Evolutionary conservation across 805 yeast genomes (phyloP).

Genomic region (Kodamaea laetipori): DNA sequence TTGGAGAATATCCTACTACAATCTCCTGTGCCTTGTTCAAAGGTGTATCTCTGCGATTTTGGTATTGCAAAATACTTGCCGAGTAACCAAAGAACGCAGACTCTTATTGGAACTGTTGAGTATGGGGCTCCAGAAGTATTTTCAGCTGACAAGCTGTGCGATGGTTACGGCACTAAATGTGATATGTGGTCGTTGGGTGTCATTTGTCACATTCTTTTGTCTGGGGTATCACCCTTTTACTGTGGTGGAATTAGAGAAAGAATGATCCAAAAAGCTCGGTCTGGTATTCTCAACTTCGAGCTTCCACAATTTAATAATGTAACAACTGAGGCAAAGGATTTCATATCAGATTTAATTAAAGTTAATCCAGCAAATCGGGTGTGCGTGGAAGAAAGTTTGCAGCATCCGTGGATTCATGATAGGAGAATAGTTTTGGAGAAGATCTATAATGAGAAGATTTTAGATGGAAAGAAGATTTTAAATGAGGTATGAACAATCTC

Average conservation of each 20-base stretch:
- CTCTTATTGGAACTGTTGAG: slow-evolving; percentile 66
- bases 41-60: slow-evolving; percentile 66
- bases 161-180: slow-evolving; percentile 57
- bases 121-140: slow-evolving; percentile 73
- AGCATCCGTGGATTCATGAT: slow-evolving; percentile 47
- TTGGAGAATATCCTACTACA: slow-evolving; percentile 63
- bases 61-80: slow-evolving; percentile 46
- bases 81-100: slow-evolving; percentile 42
- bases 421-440: slow-evolving; percentile 27
- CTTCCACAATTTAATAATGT: slow-evolving; percentile 45
- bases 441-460: background rate
- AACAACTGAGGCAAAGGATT: slow-evolving; percentile 45
- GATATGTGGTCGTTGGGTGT: slow-evolving; percentile 75
- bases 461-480: too few relatives aligned
- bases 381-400: slow-evolving; percentile 41
- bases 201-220: slow-evolving; percentile 56
- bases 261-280: slow-evolving; percentile 44
- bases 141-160: background rate
- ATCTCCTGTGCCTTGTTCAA: slow-evolving; percentile 53
- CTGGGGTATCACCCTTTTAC: slow-evolving; percentile 67
- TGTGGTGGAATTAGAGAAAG: slow-evolving; percentile 38
- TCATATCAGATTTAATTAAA: slow-evolving; percentile 43
- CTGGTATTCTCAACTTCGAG: slow-evolving; percentile 43
- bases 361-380: slow-evolving; percentile 41
- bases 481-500: too few relatives aligned